Evolutionary conservation across 768 basidiomycete species (phyloP).

Genomic region (Auricularia sp.): DNA sequence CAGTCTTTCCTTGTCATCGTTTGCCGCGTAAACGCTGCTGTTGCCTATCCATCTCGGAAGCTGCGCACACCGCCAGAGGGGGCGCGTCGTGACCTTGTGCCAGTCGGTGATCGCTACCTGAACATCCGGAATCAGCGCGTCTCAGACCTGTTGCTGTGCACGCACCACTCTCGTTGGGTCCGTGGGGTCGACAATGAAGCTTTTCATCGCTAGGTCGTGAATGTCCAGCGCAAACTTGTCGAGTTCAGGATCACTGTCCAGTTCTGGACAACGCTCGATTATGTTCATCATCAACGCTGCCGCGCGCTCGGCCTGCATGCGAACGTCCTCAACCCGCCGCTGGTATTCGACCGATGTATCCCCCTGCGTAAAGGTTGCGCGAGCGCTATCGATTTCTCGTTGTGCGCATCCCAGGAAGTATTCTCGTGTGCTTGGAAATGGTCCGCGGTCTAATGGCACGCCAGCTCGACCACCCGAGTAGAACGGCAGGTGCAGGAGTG

Average conservation of each 20-base stretch:
- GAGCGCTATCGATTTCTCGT: slow-evolving; percentile 22
- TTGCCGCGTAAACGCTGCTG: slow-evolving; percentile 13
- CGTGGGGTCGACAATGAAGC: slow-evolving; percentile 19
- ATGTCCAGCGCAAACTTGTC: slow-evolving; percentile 23
- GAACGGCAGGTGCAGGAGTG: slow-evolving; percentile 17
- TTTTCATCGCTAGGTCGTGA: slow-evolving; percentile 19
- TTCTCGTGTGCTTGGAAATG: slow-evolving; percentile 18
- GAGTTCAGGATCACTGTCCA: slow-evolving; percentile 23
- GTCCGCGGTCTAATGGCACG: slow-evolving; percentile 24
- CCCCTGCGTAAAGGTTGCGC: slow-evolving; percentile 19
- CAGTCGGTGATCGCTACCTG: slow-evolving; percentile 20
- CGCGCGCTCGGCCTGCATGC: slow-evolving; percentile 21
- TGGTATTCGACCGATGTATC: slow-evolving; percentile 23
- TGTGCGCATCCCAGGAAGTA: slow-evolving; percentile 27
- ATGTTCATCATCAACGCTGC: slow-evolving; percentile 20
- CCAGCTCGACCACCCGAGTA: slow-evolving; percentile 19
- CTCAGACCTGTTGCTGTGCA: not conserved
- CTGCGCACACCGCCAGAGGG: slow-evolving; percentile 25
- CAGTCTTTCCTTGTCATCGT: slow-evolving; percentile 10
- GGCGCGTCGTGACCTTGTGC: slow-evolving; percentile 19
- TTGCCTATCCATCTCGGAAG: slow-evolving; percentile 21
- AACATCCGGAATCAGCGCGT: not conserved
- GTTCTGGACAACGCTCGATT: slow-evolving; percentile 18
- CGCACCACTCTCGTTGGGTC: slow-evolving; percentile 21
- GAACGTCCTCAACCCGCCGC: slow-evolving; percentile 17